phyloP scores from a whole-genome alignment of 2,329 filamentous ascomycete species.

The Coniella lustricola region DNA sequence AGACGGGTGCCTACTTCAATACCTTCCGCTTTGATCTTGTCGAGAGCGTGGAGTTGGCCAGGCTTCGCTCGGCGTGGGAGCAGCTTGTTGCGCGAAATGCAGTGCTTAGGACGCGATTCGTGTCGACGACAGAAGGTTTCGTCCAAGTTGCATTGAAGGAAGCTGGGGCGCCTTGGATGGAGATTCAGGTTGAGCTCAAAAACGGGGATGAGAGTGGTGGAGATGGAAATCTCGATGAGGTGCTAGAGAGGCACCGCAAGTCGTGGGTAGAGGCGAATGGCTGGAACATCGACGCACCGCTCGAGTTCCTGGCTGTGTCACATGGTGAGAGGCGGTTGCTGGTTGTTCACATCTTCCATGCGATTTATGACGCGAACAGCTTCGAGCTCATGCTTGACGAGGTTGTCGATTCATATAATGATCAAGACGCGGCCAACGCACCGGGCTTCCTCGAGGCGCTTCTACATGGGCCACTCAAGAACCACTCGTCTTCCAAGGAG shows the following conservation, averaged over 20 bases:
- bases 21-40: slow-evolving; percentile 57
- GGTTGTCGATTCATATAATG: slow-evolving; percentile 33
- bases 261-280: slow-evolving; percentile 50
- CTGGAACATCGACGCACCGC: slow-evolving; percentile 40
- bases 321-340: slow-evolving; percentile 32
- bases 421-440: slow-evolving; percentile 22
- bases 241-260: slow-evolving; percentile 30
- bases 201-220: slow-evolving; percentile 22
- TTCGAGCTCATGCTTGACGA: slow-evolving; percentile 59
- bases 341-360: slow-evolving; percentile 71
- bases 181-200: slow-evolving; percentile 23
- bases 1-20: slow-evolving; percentile 65
- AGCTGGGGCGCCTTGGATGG: slow-evolving; percentile 35
- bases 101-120: slow-evolving; percentile 66
- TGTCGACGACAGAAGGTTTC: slow-evolving; percentile 66
- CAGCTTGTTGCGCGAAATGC: slow-evolving; percentile 44
- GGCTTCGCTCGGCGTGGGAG: slow-evolving; percentile 52
- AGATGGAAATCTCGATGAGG: slow-evolving; percentile 26
- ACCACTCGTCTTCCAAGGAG: slow-evolving; percentile 29
- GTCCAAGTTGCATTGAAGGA: slow-evolving; percentile 61
- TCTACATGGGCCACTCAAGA: slow-evolving; percentile 59
- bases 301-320: slow-evolving; percentile 41
- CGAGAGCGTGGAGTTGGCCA: slow-evolving; percentile 33
- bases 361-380: slow-evolving; percentile 78
- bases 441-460: slow-evolving; percentile 62